phyloP scores from a whole-genome alignment of 352 stramenopile genomes.

The Peronospora tabacina region DNA sequence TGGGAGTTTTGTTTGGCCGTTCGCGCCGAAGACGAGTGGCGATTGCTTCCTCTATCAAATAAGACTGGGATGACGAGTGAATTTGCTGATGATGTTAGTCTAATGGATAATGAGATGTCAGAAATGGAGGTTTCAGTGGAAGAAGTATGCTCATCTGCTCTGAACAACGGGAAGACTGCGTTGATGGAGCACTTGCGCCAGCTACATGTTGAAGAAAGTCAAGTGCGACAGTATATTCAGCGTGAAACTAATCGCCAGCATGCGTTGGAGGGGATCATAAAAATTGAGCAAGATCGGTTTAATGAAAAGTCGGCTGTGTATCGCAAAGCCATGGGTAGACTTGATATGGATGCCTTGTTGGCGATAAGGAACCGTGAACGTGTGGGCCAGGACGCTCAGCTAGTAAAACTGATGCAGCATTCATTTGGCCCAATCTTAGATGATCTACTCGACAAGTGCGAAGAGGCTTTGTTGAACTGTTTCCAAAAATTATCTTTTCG shows the following conservation, averaged over 20 bases:
- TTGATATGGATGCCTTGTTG: conserved; percentile 37
- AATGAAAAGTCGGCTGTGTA: conserved; percentile 51
- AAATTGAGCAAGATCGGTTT: conserved; percentile 63
- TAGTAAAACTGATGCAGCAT: conserved; percentile 62
- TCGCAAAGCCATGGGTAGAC: conserved; percentile 42
- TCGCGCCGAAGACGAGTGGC: conserved; percentile 33
- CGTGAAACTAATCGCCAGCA: conserved; percentile 46
- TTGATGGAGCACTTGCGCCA: conserved; percentile 49
- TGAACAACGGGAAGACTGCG: conserved; percentile 20
- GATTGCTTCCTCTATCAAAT: conserved; percentile 46
- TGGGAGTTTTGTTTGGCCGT: conserved; percentile 52
- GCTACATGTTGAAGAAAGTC: conserved; percentile 47
- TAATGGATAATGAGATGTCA: conserved; percentile 49
- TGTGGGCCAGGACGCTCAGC: conserved; percentile 47
- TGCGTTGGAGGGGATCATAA: conserved; percentile 59
- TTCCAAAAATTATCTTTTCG: conserved; percentile 53
- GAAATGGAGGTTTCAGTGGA: conserved; percentile 61
- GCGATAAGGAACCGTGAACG: conserved; percentile 50
- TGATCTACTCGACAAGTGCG: conserved; percentile 57
- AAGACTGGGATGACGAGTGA: conserved; percentile 35
- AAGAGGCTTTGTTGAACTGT: conserved; percentile 57
- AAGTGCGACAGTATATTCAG: conserved; percentile 47
- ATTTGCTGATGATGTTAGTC: conserved; percentile 46
- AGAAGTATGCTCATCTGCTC: conserved; percentile 43
- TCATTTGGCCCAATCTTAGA: conserved; percentile 62